Evolutionary conservation across 768 basidiomycete genomes (phyloP), one percentile per base, ranked within the genome.

Genomic region (Lactifluus echinatus): DNA sequence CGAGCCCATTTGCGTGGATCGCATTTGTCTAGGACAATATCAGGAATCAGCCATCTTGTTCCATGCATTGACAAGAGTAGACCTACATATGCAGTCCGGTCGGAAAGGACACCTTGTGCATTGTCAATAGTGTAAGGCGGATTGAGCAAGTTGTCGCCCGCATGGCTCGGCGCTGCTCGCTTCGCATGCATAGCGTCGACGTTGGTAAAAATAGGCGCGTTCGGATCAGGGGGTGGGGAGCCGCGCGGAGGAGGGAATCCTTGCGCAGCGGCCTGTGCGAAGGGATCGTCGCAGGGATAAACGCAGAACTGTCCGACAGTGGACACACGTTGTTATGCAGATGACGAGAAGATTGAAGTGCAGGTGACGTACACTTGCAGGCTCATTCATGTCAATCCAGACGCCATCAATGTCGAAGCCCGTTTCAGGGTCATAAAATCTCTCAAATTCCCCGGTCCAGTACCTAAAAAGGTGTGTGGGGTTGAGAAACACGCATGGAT

Each of bases 371-470:
- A 85, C 84, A 57, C 76, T 86, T 3, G 83, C 68, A 6, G 85
- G 85, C 58, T 87, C 85, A 65, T 87, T 86, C 84, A 84, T 85
- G 61, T 85, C 83, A 24, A 86, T 85, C 87, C 85, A 87, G 17
- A 77, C 77, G 10, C 84, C 85, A 59, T 85, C 83, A 29, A 85
- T 85, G 55, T 85, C 80, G 8, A 87, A 58, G 1, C 83, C 83
- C 0, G 68, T 74, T 12, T 72, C 59, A 0, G 80, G 74, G 57
- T 71, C 73, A 65, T 81, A 84, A 68, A 87, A 84, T 7, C 71
- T 48, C 28, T 72, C 57, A 67, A 84, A 85, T 59, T 86, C 83
- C 39, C 75, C 77, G 2, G 70, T 78, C 86, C 86, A 88, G 64
- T 76, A 83, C 26, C 81, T 82, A 21, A 19, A 14, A 33, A 4